Percentiles rank a stretch among this genome's conserved stretches.
Conservation (phyloP, 768 basidiomycete genomes). For the Auricularia sp. region DNA sequence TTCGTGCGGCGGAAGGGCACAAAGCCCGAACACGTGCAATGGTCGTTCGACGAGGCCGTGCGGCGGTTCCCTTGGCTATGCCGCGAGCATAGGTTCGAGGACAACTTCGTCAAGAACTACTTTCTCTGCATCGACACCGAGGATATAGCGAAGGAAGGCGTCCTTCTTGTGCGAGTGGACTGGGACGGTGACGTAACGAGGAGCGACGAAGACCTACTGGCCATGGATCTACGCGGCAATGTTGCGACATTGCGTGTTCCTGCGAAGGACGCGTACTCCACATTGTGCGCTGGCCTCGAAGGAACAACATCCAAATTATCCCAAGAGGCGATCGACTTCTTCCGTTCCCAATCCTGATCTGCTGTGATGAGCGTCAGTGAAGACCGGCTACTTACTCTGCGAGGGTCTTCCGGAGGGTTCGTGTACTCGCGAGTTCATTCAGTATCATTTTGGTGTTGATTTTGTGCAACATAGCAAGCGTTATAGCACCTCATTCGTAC, state of each 20-base stretch:
- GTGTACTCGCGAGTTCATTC: no score
- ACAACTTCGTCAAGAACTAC: not conserved
- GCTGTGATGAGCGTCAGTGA: no score
- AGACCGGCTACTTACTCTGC: no score
- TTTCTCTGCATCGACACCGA: not conserved
- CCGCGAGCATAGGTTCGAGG: not conserved
- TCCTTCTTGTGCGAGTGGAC: not conserved
- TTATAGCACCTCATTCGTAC: no score
- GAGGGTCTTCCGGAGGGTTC: no score
- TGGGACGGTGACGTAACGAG: not conserved
- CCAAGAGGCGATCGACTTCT: no score
- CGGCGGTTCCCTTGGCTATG: not conserved
- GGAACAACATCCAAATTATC: no score
- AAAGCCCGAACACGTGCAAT: not conserved
- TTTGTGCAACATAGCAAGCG: no score
- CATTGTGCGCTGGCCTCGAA: not conserved
- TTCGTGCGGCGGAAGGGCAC: not conserved
- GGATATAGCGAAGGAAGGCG: not conserved
- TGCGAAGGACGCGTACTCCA: not conserved
- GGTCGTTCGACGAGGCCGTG: not conserved
- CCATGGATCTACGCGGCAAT: not conserved
- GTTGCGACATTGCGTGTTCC: not conserved
- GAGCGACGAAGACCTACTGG: not conserved
- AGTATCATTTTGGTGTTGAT: no score
- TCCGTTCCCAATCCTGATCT: no score